These are phyloP conservation scores for Alternaria novae-zelandiae DNA, from an alignment of 2,329 filamentous ascomycete species.

Conservation along the genomic window DNA sequence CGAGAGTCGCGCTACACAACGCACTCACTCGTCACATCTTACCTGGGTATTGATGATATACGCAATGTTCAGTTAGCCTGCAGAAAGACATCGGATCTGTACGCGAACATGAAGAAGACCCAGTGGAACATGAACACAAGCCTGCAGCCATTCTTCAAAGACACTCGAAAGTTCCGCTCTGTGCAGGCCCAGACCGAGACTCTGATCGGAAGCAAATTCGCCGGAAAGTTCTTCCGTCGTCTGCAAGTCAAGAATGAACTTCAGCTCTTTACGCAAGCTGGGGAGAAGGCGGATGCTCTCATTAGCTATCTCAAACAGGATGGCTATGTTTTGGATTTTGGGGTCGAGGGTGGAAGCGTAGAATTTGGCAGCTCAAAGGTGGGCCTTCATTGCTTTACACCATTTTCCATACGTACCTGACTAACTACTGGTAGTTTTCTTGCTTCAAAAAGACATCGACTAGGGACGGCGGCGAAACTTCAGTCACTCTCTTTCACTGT, in stretches of 20 bases:
- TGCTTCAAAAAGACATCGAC: too few relatives aligned
- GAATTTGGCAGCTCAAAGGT: too few relatives aligned
- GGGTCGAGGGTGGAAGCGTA: too few relatives aligned
- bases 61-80: not conserved
- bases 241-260: not conserved
- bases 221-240: not conserved
- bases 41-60: not conserved
- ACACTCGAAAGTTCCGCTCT: not conserved
- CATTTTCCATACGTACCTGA: too few relatives aligned
- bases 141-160: not conserved
- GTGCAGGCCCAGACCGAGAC: not conserved
- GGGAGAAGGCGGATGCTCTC: not conserved
- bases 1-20: not conserved
- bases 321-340: too few relatives aligned
- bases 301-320: not conserved
- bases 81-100: not conserved
- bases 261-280: not conserved
- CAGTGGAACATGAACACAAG: not conserved
- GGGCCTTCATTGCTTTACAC: too few relatives aligned
- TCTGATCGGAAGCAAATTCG: not conserved
- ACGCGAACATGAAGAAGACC: not conserved
- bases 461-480: too few relatives aligned
- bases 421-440: too few relatives aligned
- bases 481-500: too few relatives aligned
- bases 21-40: not conserved